Conservation (phyloP, 1,284 basidiomycete genomes). For the Malassezia furfur region DNA sequence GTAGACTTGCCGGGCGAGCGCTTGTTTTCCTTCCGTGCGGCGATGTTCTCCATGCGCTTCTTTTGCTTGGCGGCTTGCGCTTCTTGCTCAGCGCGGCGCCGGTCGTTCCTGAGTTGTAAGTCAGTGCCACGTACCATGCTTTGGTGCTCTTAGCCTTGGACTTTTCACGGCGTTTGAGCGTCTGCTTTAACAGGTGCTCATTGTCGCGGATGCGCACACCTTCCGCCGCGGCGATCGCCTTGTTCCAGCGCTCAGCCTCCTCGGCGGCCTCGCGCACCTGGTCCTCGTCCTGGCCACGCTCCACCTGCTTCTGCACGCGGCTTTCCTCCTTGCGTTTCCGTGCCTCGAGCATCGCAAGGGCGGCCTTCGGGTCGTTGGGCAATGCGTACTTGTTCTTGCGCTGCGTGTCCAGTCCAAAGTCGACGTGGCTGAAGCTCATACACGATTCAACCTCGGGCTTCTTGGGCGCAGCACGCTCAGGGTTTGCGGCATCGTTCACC, state of each 20-base stretch:
- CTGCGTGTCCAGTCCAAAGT: constrained; percentile 15
- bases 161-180: constrained; percentile 39
- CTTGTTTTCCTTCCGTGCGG: constrained; percentile 29
- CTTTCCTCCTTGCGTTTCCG: constrained; percentile 34
- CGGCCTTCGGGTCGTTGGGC: constrained; percentile 41
- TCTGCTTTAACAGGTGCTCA: constrained; percentile 40
- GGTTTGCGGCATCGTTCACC: neutral
- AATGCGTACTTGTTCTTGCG: constrained; percentile 37
- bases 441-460: neutral
- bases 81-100: constrained; percentile 26
- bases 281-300: constrained; percentile 21
- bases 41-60: constrained; percentile 41
- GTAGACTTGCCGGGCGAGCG: constrained; percentile 16
- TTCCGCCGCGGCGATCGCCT: constrained; percentile 34
- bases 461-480: neutral
- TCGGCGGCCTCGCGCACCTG: constrained; percentile 25
- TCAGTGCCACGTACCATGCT: constrained; percentile 26
- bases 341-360: constrained; percentile 37
- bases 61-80: constrained; percentile 36
- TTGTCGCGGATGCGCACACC: constrained; percentile 46
- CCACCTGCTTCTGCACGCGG: constrained; percentile 22
- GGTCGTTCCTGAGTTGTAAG: constrained; percentile 21
- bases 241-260: constrained; percentile 39
- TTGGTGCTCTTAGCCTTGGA: constrained; percentile 37
- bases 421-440: constrained; percentile 13